These are phyloP conservation scores for Lactarius quietus DNA, from an alignment of 768 basidiomycete genomes.

Conservation along the genomic window DNA sequence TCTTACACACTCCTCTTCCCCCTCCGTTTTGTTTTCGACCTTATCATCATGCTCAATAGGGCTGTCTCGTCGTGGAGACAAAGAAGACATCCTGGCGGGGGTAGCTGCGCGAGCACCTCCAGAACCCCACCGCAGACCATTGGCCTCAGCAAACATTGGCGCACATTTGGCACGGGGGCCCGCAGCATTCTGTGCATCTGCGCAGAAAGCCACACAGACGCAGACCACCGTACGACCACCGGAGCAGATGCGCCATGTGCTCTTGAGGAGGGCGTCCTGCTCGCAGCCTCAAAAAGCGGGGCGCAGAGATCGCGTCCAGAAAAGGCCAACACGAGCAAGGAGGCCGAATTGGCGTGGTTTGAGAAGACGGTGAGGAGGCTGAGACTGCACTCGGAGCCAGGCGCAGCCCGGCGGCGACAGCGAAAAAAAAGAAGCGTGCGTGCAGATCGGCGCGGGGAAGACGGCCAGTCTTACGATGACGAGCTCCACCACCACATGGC, in stretches of 20 bases:
- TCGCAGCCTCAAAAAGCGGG: neutral
- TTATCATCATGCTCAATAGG: neutral
- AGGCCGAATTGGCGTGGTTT: neutral
- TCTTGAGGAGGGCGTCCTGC: neutral
- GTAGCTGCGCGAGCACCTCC: neutral
- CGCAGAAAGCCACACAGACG: neutral
- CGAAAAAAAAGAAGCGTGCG: neutral
- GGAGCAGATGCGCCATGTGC: neutral
- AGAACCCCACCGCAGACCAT: neutral
- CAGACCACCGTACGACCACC: neutral
- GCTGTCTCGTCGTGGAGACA: neutral
- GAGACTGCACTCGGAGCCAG: neutral
- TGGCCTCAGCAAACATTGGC: neutral
- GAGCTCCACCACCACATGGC: neutral
- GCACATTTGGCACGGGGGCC: slow-evolving; percentile 9
- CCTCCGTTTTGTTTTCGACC: neutral
- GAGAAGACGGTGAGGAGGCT: neutral
- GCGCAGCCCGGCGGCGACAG: neutral
- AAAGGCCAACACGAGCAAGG: neutral
- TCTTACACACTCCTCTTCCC: neutral
- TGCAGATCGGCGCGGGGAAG: neutral
- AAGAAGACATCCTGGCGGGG: neutral
- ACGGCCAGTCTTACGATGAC: neutral
- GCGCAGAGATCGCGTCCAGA: neutral
- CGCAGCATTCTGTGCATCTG: slow-evolving; percentile 11